Base-by-base conservation (phyloP, 768 basidiomycete species). In the Coprinopsis marcescibilis region DNA sequence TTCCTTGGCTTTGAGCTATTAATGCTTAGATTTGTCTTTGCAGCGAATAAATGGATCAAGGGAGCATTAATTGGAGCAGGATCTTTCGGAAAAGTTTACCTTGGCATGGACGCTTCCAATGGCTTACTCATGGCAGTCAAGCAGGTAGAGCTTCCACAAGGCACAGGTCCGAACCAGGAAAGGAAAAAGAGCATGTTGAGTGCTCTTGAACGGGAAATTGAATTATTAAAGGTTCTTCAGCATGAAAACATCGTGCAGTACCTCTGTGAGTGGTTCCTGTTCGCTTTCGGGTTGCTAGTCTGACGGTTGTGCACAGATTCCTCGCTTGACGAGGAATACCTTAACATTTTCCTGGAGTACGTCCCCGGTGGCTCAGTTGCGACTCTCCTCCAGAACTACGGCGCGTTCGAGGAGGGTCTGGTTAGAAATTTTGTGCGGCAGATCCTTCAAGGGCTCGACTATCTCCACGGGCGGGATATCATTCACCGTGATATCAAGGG, bases 401-500 rank as follows among this genome's bases (percentile, higher is more conserved):
- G 93, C 37, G 89, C 94, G 2, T 96, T 97, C 50, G 93, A 95
- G 61, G 94, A 97, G 60, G 75, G 83, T 0, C 76, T 97, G 3
- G 91, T 95, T 34, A 83, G 86, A 55, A 94, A 89, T 58, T 97
- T 94, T 62, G 89, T 94, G 40, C 78, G 89, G 19, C 94, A 96
- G 63, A 95, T 95, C 52, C 70, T 94, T 34, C 80, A 82, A 41
- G 93, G 93, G 10, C 75, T 97, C 45, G 79, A 84, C 58, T 97
- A 96, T 56, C 76, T 97, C 10, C 93, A 97, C 55, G 89, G 90
- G 55, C 80, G 88, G 11, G 91, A 89, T 54, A 96, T 97, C 63
- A 92, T 97, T 48, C 93, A 97, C 65, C 87, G 93, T 10, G 96
- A 99, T 60, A 99, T 99, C 72, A 99, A 99, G 60, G 96, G 96